phyloP scores from a whole-genome alignment of 2,329 filamentous ascomycete species.

The Byssochlamys sp. region DNA sequence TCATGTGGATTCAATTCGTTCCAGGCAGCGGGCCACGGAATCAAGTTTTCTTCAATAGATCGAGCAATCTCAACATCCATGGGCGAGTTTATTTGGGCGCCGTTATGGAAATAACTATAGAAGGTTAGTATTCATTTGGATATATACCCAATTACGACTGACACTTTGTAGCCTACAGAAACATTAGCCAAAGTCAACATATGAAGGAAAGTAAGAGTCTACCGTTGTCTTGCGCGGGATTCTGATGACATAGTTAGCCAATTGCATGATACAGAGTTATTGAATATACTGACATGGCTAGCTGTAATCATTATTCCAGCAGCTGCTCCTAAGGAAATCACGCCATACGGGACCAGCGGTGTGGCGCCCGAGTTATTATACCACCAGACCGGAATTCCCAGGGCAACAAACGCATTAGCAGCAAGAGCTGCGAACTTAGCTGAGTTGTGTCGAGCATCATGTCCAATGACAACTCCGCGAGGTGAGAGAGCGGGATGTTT shows the following conservation, averaged over 20 bases:
- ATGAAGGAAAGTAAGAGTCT: slow-evolving; percentile 1
- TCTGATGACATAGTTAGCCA: slow-evolving; percentile 23
- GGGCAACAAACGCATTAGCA: slow-evolving; percentile 50
- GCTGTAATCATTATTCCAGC: slow-evolving; percentile 59
- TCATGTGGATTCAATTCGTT: slow-evolving; percentile 38
- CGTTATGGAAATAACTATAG: slow-evolving; percentile 50
- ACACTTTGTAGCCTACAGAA: slow-evolving; percentile 50
- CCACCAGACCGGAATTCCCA: slow-evolving; percentile 51
- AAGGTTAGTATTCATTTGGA: slow-evolving; percentile 12
- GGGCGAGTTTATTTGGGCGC: slow-evolving; percentile 57
- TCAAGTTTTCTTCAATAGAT: slow-evolving; percentile 47
- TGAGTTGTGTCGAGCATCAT: slow-evolving; percentile 56
- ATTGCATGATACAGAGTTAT: slow-evolving; percentile 1
- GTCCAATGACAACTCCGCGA: slow-evolving; percentile 50
- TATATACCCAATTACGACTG: slow-evolving; percentile 7
- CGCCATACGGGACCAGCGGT: slow-evolving; percentile 53
- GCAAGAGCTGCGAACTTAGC: slow-evolving; percentile 51
- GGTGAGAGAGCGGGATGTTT: slow-evolving; percentile 33
- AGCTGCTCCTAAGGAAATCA: slow-evolving; percentile 43
- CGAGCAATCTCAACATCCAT: slow-evolving; percentile 50
- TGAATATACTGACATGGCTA: slow-evolving; percentile 40
- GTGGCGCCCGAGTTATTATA: slow-evolving; percentile 50
- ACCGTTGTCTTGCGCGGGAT: slow-evolving; percentile 54
- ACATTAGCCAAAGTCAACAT: slow-evolving; percentile 7
- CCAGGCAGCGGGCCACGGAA: slow-evolving; percentile 39